Percentiles rank a stretch among this genome's conserved stretches.
Evolutionary conservation across 768 basidiomycete genomes (phyloP).

Genomic region (Lyophyllum shimeji): DNA sequence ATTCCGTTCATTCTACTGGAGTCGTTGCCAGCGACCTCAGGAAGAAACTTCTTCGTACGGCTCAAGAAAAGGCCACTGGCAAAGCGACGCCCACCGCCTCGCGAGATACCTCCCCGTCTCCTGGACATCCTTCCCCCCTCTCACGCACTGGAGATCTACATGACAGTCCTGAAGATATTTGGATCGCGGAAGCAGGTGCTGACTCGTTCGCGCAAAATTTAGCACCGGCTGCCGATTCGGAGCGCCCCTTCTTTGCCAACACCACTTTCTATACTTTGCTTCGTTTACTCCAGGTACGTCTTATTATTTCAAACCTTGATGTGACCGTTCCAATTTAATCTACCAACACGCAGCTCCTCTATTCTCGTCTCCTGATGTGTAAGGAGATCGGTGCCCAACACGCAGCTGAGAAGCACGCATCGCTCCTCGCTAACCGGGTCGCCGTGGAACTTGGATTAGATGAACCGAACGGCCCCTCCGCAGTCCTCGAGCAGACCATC

Average conservation of each 20-base stretch:
- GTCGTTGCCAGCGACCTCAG: constrained; percentile 69
- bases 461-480: constrained; percentile 75
- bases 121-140: constrained; percentile 31
- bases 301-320: constrained; percentile 17
- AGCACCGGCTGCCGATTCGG: constrained; percentile 27
- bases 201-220: constrained; percentile 23
- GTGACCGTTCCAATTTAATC: constrained; percentile 9
- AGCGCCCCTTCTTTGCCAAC: constrained; percentile 82
- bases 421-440: constrained; percentile 73
- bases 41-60: constrained; percentile 77
- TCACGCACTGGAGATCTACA: constrained; percentile 28
- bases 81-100: constrained; percentile 39
- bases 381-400: constrained; percentile 77
- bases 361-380: constrained; percentile 83
- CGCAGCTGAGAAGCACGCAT: constrained; percentile 64
- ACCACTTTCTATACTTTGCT: constrained; percentile 90
- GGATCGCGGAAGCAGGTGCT: constrained; percentile 56
- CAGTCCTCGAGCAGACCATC: constrained; percentile 66
- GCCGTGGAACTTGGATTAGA: constrained; percentile 84
- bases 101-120: constrained; percentile 39
- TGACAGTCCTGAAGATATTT: constrained; percentile 45
- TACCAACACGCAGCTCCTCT: constrained; percentile 62
- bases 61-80: constrained; percentile 52
- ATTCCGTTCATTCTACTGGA: constrained; percentile 41
- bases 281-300: constrained; percentile 84